These are phyloP conservation scores for Rhododendron ovatum DNA, from an alignment of 148 eudicot species.

Conservation along the genomic window DNA sequence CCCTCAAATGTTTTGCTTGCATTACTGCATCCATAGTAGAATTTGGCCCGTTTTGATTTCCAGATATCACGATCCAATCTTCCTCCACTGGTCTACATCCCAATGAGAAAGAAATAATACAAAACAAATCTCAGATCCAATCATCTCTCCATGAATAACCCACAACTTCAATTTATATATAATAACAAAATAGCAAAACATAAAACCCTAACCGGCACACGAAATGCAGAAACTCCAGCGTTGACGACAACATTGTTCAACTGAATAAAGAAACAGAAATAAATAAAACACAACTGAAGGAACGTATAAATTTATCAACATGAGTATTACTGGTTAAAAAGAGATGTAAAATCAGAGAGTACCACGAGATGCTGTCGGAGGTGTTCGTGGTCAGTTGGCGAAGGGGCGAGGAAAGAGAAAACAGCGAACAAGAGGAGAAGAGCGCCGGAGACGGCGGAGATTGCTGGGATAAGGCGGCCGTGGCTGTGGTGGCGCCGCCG, in stretches of 20 bases:
- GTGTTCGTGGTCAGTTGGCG: conserved; percentile 28
- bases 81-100: conserved; percentile 50
- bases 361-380: conserved; percentile 17
- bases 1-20: conserved; percentile 69
- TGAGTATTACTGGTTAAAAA: not conserved
- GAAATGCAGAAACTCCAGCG: conserved; percentile 26
- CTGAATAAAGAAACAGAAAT: conserved; percentile 22
- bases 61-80: conserved; percentile 58
- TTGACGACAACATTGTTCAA: conserved; percentile 22
- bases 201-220: conserved; percentile 66
- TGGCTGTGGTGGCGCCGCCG: conserved; percentile 77
- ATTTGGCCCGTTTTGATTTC: conserved; percentile 60
- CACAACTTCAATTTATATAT: not conserved
- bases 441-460: conserved; percentile 39
- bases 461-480: conserved; percentile 31
- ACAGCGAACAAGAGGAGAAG: conserved; percentile 43
- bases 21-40: conserved; percentile 73
- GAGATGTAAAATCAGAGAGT: not conserved
- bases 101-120: conserved; percentile 18
- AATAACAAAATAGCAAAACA: not conserved
- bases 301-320: not conserved
- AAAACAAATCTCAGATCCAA: conserved; percentile 41
- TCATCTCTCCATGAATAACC: not conserved
- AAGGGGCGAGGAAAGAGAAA: conserved; percentile 56
- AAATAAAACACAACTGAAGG: not conserved